Percentiles rank a stretch among this genome's conserved stretches.
phyloP scores from a whole-genome alignment of 2,329 filamentous ascomycete species.

The Aspergillus terreus region DNA sequence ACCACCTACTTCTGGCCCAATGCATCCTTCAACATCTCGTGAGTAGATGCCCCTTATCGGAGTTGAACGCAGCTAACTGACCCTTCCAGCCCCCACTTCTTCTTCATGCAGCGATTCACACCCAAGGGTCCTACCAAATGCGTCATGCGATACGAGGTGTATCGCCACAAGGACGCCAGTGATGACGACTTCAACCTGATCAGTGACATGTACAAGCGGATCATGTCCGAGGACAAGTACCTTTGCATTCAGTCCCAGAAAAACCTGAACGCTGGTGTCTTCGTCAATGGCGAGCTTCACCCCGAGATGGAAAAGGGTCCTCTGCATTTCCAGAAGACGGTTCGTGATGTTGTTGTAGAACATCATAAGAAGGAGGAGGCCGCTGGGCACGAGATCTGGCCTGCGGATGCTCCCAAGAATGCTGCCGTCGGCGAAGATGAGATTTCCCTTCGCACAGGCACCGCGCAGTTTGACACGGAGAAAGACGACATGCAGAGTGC shows the following conservation, averaged over 20 bases:
- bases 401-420: conserved; percentile 35
- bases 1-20: conserved; percentile 36
- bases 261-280: conserved; percentile 59
- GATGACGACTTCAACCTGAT: conserved; percentile 57
- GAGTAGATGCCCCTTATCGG: conserved; percentile 6
- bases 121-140: conserved; percentile 50
- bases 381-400: conserved; percentile 50
- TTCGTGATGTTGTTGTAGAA: conserved; percentile 47
- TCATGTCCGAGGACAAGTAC: conserved; percentile 62
- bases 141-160: conserved; percentile 61
- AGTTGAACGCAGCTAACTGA: conserved; percentile 1
- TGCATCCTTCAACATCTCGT: conserved; percentile 31
- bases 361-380: conserved; percentile 47
- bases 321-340: conserved; percentile 52
- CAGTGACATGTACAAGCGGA: conserved; percentile 58
- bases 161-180: conserved; percentile 57
- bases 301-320: conserved; percentile 56
- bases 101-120: conserved; percentile 62
- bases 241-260: conserved; percentile 57
- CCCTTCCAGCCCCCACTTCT: conserved; percentile 50
- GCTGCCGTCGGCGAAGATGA: conserved; percentile 25
- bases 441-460: conserved; percentile 21
- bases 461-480: no score
- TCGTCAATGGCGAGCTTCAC: conserved; percentile 60
- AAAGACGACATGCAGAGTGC: no score